Evolutionary conservation across 2,329 filamentous ascomycete species (phyloP), one percentile per base, ranked within the genome.

Genomic region (Didymella sp.): DNA sequence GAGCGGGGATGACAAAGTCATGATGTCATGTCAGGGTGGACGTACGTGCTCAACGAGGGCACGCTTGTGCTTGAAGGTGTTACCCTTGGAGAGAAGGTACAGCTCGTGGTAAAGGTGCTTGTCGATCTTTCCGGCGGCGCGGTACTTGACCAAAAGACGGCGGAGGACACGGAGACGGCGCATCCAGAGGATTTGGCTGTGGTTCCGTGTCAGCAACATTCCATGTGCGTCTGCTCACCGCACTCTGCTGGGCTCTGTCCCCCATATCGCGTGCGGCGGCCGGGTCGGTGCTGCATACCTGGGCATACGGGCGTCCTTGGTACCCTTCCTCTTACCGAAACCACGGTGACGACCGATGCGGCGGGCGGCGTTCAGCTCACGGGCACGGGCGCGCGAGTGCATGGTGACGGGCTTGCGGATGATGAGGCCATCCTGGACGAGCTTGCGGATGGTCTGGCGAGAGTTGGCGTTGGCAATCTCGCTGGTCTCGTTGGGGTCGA

Each of bases 21-120:
- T 76, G 70, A 75, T 75, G 70, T 75, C 71, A 75, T 74, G 61
- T 74, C 68, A 73, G 70, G 61, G 56, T 56, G 54, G 52, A 92
- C 95, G 79, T 96, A 99, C 95, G 87, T 99, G 95, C 89, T 99
- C 95, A 81, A 99, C 92, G 77, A 99, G 89, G 79, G 93, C 95
- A 84, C 95, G 90, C 93, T 98, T 99, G 92, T 99, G 95, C 93
- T 99, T 99, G 91, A 99, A 99, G 82, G 95, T 94, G 90, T 99
- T 99, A 96, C 95, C 96, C 93, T 99, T 99, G 89, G 91, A 95
- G 81, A 96, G 86, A 84, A 97, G 95, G 89, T 99, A 99, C 73
- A 99, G 92, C 86, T 98, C 93, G 89, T 99, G 95, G 89, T 99
- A 99, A 65, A 99, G 92, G 88, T 99, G 95, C 90, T 99, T 99